phyloP scores from a whole-genome alignment of 176 grass and related monocot genomes.

The Carex scoparia region DNA sequence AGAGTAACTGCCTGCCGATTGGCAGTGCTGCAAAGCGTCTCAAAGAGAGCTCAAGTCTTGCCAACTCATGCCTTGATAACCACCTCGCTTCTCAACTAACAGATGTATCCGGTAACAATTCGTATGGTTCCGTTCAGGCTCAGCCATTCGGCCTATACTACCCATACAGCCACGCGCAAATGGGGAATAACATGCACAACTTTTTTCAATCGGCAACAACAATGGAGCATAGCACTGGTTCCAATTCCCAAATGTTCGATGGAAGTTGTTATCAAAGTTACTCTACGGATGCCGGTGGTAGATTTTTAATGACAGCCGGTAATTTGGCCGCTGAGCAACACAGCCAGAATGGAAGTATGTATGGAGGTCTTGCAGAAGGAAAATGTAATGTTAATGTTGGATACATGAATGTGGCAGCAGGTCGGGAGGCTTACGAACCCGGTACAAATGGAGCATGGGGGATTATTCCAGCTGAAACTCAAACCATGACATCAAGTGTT shows the following conservation, averaged over 20 bases:
- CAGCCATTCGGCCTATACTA: slow-evolving; percentile 25
- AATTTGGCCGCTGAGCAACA: background rate
- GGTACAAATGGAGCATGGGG: slow-evolving; percentile 11
- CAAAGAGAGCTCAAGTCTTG: slow-evolving; percentile 22
- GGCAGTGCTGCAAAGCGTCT: slow-evolving; percentile 45
- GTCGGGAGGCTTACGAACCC: slow-evolving; percentile 16
- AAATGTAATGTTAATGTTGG: slow-evolving; percentile 20
- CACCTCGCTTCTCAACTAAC: slow-evolving; percentile 12
- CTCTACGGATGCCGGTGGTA: slow-evolving; percentile 13
- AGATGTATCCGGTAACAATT: background rate
- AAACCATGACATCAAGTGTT: slow-evolving; percentile 12
- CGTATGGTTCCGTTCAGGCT: background rate
- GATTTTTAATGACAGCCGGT: background rate
- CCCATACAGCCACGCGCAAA: background rate
- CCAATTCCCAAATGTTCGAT: slow-evolving; percentile 33
- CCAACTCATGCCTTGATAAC: background rate
- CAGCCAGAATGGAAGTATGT: background rate
- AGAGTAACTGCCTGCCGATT: slow-evolving; percentile 37
- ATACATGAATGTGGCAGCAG: background rate
- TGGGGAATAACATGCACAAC: slow-evolving; percentile 31
- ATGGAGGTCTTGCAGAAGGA: background rate
- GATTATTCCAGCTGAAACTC: slow-evolving; percentile 11
- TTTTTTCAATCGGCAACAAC: slow-evolving; percentile 31
- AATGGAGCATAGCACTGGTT: slow-evolving; percentile 36
- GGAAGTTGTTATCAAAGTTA: slow-evolving; percentile 21